Evolutionary conservation across 108 stramenopile species (phyloP), one percentile per base, ranked within the genome.

Genomic region (Schizochytrium sp.): DNA sequence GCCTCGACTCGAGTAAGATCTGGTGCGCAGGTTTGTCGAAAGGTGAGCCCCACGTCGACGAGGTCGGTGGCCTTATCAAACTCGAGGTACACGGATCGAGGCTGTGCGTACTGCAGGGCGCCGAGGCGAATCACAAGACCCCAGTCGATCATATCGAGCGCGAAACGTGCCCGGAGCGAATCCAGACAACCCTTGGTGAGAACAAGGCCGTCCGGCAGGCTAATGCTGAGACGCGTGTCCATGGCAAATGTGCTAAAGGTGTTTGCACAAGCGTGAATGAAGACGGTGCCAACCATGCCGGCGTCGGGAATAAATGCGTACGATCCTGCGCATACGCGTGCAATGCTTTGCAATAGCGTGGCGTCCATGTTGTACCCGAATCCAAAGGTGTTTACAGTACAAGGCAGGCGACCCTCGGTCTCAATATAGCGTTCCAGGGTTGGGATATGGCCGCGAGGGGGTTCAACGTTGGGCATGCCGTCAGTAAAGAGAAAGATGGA

Each of bases 301-400:
- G 87, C 44, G 45, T 92, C 92, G 34, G 92, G 92, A 6, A 92
- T 92, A 72, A 92, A 92, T 0, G 88, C 44, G 87, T 88, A 92
- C 5, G 60, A 43, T 6, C 90, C 90, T 18, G 45, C 90, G 10
- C 92, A 90, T 19, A 58, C 58, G n/a, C 87, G 29, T 3, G 92
- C 91, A 57, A 92, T 34, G 28, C 57, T 58, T 12, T 53, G 60
- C 25, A 92, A 47, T 5, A 92, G 90, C 10, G n/a, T 41, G 25
- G 60, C 60, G 43, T 90, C 87, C 63, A 92, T 60, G 44, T 58
- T 88, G 60, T 91, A 91, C 4, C 92, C 92, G 58, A 92, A 92
- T 1, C 92, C 92, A 72, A 92, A 92, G 25, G 92, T 91, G 55
- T 87, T 72, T 44, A 91, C 72, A 55, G 19, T 28, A 90, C 45